Percentiles rank a stretch among this genome's conserved stretches.
These are phyloP conservation scores for Hypsizygus marmoreus DNA, from an alignment of 768 basidiomycete genomes.

Conservation along the genomic window DNA sequence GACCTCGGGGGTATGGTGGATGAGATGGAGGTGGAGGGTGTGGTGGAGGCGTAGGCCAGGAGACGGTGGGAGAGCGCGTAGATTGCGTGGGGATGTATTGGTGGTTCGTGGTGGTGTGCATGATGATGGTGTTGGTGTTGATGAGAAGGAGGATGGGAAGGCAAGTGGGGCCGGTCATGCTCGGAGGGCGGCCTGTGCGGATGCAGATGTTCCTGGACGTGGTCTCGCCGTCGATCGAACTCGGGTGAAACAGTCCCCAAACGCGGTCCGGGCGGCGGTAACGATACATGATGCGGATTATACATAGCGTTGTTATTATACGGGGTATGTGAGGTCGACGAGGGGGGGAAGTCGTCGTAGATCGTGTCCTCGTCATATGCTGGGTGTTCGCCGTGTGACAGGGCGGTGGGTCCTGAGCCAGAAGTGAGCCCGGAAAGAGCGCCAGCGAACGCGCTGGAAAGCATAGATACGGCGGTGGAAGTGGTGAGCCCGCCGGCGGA, in stretches of 20 bases:
- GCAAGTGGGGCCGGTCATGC: not conserved
- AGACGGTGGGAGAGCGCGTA: constrained; percentile 65
- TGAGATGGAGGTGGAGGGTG: constrained; percentile 7
- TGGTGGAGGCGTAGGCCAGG: constrained; percentile 52
- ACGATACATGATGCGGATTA: not conserved
- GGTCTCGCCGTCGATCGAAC: not conserved
- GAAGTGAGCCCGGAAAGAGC: too few species aligned
- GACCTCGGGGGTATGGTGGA: constrained; percentile 4
- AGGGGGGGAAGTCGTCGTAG: not conserved
- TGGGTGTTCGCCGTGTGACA: not conserved
- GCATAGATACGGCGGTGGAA: constrained; percentile 6
- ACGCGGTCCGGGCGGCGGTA: not conserved
- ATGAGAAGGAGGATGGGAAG: not conserved
- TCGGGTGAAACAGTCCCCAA: too few species aligned
- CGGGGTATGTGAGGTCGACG: not conserved
- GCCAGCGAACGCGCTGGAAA: constrained; percentile 12
- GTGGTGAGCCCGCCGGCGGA: constrained; percentile 9
- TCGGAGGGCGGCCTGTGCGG: not conserved
- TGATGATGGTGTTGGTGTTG: not conserved
- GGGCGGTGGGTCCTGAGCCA: too few species aligned
- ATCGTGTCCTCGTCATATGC: not conserved
- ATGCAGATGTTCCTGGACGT: not conserved
- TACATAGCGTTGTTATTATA: not conserved
- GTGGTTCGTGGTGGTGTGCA: not conserved
- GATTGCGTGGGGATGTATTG: constrained; percentile 43